Percentiles rank a stretch among this genome's conserved stretches.
Evolutionary conservation across 192 early-diverging fungal species (phyloP).

Genomic region (Lobulomyces angularis): DNA sequence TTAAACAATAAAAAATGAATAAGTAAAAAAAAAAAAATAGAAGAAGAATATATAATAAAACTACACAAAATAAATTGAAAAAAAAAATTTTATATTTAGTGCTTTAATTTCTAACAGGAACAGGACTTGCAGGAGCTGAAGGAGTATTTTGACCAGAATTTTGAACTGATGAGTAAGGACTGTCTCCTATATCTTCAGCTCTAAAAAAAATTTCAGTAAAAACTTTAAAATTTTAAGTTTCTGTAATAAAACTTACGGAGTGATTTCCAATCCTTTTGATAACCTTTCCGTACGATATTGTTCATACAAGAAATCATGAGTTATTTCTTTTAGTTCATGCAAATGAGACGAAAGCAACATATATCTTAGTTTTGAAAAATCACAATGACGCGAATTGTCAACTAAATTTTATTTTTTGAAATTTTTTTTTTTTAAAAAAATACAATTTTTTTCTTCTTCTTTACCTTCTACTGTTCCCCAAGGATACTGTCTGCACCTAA

Average conservation of each 20-base stretch:
- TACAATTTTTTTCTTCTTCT: neutral
- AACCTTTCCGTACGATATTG: constrained; percentile 49
- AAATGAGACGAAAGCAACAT: constrained; percentile 62
- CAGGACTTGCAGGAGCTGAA: neutral
- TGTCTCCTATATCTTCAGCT: neutral
- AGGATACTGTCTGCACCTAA: constrained; percentile 52
- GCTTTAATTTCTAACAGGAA: no score
- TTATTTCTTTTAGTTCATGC: constrained; percentile 54
- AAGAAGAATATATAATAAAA: neutral
- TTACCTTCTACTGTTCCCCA: constrained; percentile 41
- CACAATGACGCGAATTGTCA: constrained; percentile 51
- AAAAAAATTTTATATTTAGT: neutral
- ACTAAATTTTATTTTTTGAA: constrained; percentile 19
- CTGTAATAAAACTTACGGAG: neutral
- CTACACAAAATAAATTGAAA: neutral
- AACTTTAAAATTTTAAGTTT: neutral
- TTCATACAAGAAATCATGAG: constrained; percentile 50
- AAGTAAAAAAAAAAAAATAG: neutral
- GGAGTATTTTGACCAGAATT: neutral
- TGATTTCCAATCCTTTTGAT: constrained; percentile 9
- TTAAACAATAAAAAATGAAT: neutral
- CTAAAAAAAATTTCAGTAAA: neutral
- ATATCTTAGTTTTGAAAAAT: constrained; percentile 50
- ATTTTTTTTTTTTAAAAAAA: no score
- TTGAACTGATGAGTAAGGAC: neutral